Conservation (phyloP, 768 basidiomycete genomes). For the Botryobasidium botryosum region DNA sequence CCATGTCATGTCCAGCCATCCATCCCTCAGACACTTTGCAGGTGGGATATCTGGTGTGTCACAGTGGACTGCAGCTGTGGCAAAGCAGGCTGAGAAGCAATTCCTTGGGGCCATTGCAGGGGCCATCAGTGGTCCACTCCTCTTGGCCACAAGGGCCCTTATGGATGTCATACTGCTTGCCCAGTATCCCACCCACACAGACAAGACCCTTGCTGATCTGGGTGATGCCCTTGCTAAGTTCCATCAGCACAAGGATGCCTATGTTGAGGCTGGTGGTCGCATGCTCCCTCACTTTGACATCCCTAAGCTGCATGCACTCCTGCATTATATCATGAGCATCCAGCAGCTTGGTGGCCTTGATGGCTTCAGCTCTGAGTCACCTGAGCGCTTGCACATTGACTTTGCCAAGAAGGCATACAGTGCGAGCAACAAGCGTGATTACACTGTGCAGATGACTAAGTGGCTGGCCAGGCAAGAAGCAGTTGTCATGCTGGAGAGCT, state of each 20-base stretch:
- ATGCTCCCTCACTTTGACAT: conserved; percentile 20
- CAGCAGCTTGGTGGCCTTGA: conserved; percentile 19
- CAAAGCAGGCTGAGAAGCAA: too few species aligned
- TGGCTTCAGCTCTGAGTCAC: conserved; percentile 22
- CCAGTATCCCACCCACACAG: conserved; percentile 17
- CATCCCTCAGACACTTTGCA: conserved; percentile 6
- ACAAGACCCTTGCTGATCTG: not conserved
- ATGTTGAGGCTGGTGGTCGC: not conserved
- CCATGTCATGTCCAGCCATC: conserved; percentile 12
- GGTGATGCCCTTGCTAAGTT: not conserved
- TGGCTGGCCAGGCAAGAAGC: conserved; percentile 4
- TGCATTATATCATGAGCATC: conserved; percentile 19
- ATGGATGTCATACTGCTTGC: conserved; percentile 24
- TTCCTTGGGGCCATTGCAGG: conserved; percentile 21
- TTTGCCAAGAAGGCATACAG: conserved; percentile 21
- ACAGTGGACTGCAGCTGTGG: too few species aligned
- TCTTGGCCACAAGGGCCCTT: conserved; percentile 15
- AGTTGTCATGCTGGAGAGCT: not conserved
- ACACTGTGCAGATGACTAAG: conserved; percentile 9
- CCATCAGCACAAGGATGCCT: conserved; percentile 1
- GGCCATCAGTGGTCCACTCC: not conserved
- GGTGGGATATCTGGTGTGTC: too few species aligned
- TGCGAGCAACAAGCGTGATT: conserved; percentile 19
- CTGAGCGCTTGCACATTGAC: conserved; percentile 29
- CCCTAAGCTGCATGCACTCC: conserved; percentile 22